Evolutionary conservation across 805 yeast genomes (phyloP).

Genomic region (Spathaspora hagerdaliae): DNA sequence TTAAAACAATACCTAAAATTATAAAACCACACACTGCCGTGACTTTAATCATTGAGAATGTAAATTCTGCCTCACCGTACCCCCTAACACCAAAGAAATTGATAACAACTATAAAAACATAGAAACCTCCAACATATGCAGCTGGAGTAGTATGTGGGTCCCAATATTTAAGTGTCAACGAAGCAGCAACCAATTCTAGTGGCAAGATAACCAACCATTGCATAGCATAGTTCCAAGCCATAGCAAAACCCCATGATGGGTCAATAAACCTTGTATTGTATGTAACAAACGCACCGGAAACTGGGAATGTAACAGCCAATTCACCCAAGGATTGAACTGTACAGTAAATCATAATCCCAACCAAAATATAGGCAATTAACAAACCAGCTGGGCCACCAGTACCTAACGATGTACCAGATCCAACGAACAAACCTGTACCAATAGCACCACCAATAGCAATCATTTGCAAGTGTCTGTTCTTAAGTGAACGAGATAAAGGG

Average conservation of each 20-base stretch:
- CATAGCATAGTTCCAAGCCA: slow-evolving; percentile 40
- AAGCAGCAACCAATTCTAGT: slow-evolving; percentile 52
- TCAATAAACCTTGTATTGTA: slow-evolving; percentile 57
- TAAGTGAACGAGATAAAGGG: slow-evolving; percentile 49
- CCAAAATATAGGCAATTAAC: slow-evolving; percentile 50
- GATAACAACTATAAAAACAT: slow-evolving; percentile 40
- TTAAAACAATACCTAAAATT: slow-evolving; percentile 42
- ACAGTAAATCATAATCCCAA: slow-evolving; percentile 52
- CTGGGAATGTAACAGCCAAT: slow-evolving; percentile 57
- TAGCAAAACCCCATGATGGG: slow-evolving; percentile 60
- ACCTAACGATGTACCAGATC: slow-evolving; percentile 60
- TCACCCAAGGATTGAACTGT: slow-evolving; percentile 61
- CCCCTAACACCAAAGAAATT: slow-evolving; percentile 52
- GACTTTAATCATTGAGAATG: slow-evolving; percentile 45
- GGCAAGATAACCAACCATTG: slow-evolving; percentile 42
- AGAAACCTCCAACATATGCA: slow-evolving; percentile 54
- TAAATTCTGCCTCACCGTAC: slow-evolving; percentile 55
- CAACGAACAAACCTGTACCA: slow-evolving; percentile 80
- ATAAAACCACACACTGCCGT: slow-evolving; percentile 46
- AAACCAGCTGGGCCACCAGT: slow-evolving; percentile 72
- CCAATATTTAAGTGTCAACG: slow-evolving; percentile 56
- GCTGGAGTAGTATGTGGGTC: slow-evolving; percentile 44
- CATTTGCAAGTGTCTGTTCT: slow-evolving; percentile 70
- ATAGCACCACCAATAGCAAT: slow-evolving; percentile 82
- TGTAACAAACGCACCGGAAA: slow-evolving; percentile 62